Conservation (phyloP, 106 monocot genomes). For the Iris macrosiphon region DNA sequence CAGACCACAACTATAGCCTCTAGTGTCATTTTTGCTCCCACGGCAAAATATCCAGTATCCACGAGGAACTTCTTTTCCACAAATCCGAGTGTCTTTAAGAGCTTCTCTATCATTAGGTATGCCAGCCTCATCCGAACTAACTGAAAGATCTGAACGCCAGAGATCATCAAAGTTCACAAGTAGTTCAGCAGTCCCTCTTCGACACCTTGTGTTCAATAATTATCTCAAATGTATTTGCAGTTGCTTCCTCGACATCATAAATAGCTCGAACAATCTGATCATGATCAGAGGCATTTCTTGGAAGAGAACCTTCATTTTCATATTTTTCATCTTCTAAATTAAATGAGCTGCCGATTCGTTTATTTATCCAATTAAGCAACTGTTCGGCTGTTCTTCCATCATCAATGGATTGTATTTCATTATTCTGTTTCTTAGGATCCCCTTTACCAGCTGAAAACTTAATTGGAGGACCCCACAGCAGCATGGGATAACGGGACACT, state of each 20-base stretch:
- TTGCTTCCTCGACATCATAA: conserved; percentile 96
- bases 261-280: conserved; percentile 80
- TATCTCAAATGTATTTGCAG: conserved; percentile 64
- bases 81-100: conserved; percentile 38
- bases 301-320: conserved; percentile 79
- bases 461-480: conserved; percentile 70
- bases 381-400: conserved; percentile 75
- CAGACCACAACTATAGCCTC: conserved; percentile 96
- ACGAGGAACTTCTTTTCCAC: conserved; percentile 94
- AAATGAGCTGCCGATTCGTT: conserved; percentile 79
- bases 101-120: conserved; percentile 19
- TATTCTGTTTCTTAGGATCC: conserved; percentile 71
- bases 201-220: conserved; percentile 89
- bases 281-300: conserved; percentile 69
- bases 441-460: conserved; percentile 50
- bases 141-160: conserved; percentile 50
- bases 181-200: conserved; percentile 80
- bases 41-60: conserved; percentile 99
- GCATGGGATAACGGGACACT: conserved; percentile 69
- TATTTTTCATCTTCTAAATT: conserved; percentile 81
- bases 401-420: conserved; percentile 57
- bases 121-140: conserved; percentile 11
- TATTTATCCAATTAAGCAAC: conserved; percentile 92
- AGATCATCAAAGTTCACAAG: conserved; percentile 80
- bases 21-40: conserved; percentile 82